Evolutionary conservation across 768 basidiomycete species (phyloP).

Genomic region (Mycena galericulata): DNA sequence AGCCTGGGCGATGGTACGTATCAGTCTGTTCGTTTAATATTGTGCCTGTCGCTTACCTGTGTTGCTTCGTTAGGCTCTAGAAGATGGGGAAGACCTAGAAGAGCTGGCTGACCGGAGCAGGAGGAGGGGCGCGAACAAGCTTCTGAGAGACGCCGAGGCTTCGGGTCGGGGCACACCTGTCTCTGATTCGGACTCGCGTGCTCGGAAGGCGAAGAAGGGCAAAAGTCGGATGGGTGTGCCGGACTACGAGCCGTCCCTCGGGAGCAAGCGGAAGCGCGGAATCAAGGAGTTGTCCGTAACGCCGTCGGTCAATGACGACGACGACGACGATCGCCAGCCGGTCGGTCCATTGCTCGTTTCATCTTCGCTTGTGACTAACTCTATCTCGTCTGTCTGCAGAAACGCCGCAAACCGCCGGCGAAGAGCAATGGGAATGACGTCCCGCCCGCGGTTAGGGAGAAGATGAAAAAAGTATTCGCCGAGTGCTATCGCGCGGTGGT

Average conservation of each 20-base stretch:
- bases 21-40: constrained; percentile 2
- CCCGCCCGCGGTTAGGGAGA: constrained; percentile 69
- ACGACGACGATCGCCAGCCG: constrained; percentile 79
- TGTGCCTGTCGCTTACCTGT: constrained; percentile 14
- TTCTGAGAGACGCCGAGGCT: constrained; percentile 55
- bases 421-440: constrained; percentile 60
- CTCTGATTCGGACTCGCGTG: constrained; percentile 69
- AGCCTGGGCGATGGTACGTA: constrained; percentile 84
- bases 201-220: constrained; percentile 74
- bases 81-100: constrained; percentile 85
- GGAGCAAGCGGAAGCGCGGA: constrained; percentile 83
- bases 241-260: constrained; percentile 62
- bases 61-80: constrained; percentile 64
- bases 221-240: constrained; percentile 56
- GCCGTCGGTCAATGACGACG: constrained; percentile 81
- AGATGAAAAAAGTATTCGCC: constrained; percentile 86
- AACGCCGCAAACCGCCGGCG: constrained; percentile 84
- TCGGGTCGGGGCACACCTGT: constrained; percentile 75
- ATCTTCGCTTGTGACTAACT: constrained; percentile 5
- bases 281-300: constrained; percentile 82
- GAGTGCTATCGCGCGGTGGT: constrained; percentile 82
- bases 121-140: constrained; percentile 72
- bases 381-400: constrained; percentile 57
- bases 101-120: constrained; percentile 75
- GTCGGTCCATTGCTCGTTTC: constrained; percentile 52